Evolutionary conservation across 2,329 filamentous ascomycete genomes (phyloP).

Genomic region (Cladosporium sp.): DNA sequence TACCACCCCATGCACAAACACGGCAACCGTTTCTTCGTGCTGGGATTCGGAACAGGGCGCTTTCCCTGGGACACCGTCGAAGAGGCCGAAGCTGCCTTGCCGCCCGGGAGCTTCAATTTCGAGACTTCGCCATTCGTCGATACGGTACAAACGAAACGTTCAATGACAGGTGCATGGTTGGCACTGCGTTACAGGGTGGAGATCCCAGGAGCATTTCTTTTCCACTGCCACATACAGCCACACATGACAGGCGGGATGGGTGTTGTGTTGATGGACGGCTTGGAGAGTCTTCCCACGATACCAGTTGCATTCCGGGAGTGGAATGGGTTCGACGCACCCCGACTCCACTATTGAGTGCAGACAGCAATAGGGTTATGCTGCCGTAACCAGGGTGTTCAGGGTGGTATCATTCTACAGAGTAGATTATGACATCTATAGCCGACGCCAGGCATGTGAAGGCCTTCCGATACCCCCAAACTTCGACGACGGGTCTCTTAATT

Average conservation of each 20-base stretch:
- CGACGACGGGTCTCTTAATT: too few relatives aligned
- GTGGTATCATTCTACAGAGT: too few relatives aligned
- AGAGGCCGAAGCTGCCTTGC: neutral
- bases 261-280: constrained; percentile 49
- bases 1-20: neutral
- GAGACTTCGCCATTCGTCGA: neutral
- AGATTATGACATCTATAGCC: too few relatives aligned
- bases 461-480: too few relatives aligned
- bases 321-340: neutral
- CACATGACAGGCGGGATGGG: constrained; percentile 53
- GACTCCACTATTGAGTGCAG: too few relatives aligned
- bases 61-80: neutral
- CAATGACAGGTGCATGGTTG: constrained; percentile 13
- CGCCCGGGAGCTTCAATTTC: neutral
- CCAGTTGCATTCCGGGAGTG: neutral
- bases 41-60: neutral
- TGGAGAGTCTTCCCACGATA: constrained; percentile 40
- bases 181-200: constrained; percentile 17
- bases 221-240: constrained; percentile 54
- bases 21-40: neutral
- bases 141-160: neutral
- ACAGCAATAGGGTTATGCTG: too few relatives aligned
- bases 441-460: too few relatives aligned
- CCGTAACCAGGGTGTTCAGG: too few relatives aligned
- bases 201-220: constrained; percentile 47